Conservation (phyloP, 441 rosid species). For the Croton laevigatus region DNA sequence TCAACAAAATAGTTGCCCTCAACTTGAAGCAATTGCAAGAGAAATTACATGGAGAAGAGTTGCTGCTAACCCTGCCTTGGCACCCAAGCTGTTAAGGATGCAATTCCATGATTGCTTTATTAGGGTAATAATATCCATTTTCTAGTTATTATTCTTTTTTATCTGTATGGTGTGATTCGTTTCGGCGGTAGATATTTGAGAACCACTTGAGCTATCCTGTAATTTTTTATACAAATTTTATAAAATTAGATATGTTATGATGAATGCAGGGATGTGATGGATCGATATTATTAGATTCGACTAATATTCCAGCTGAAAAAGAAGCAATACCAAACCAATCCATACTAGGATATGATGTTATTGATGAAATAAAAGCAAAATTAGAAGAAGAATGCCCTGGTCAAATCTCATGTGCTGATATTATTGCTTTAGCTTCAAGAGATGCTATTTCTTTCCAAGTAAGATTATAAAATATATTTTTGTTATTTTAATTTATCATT, state of each 20-base stretch:
- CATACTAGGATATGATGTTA: conserved; percentile 32
- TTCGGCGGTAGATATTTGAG: too few relatives aligned
- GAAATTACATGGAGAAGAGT: conserved; percentile 21
- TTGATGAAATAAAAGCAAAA: conserved; percentile 33
- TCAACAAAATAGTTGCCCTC: conserved; percentile 14
- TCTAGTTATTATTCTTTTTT: not conserved
- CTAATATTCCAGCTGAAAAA: conserved; percentile 24
- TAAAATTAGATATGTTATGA: not conserved
- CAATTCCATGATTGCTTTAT: conserved; percentile 28
- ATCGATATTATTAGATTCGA: conserved; percentile 30
- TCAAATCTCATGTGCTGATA: conserved; percentile 38
- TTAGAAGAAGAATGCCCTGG: conserved; percentile 30
- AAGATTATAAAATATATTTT: not conserved
- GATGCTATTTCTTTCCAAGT: conserved; percentile 37
- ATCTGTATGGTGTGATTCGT: too few relatives aligned
- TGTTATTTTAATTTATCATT: not conserved
- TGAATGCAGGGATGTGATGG: conserved; percentile 39
- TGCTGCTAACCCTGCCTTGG: conserved; percentile 19
- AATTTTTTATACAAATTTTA: not conserved
- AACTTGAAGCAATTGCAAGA: conserved; percentile 20
- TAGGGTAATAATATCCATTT: conserved; percentile 13
- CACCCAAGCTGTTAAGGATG: conserved; percentile 28
- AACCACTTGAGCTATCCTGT: too few relatives aligned
- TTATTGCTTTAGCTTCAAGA: conserved; percentile 30
- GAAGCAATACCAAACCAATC: conserved; percentile 33